phyloP scores from a whole-genome alignment of 2,329 filamentous ascomycete genomes.

The Pseudogymnoascus sp. region DNA sequence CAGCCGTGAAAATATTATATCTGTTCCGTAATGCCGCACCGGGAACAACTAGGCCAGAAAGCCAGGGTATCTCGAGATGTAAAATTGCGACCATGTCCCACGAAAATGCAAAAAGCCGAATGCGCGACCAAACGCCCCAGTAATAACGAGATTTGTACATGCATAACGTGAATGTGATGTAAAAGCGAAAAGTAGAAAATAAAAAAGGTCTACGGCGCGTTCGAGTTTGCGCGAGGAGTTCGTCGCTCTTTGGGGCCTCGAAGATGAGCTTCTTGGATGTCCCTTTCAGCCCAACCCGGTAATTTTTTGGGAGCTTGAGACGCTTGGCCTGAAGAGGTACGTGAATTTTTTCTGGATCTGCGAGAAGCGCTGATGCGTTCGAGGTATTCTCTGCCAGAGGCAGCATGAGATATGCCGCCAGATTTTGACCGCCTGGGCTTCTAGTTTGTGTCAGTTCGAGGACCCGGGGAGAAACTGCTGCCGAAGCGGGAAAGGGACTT shows the following conservation, averaged over 20 bases:
- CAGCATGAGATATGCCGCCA: neutral
- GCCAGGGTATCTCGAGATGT: neutral
- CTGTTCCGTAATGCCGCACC: neutral
- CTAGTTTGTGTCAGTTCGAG: neutral
- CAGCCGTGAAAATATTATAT: neutral
- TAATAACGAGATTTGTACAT: neutral
- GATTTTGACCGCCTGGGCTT: neutral
- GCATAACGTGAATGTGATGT: neutral
- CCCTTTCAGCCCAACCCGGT: neutral
- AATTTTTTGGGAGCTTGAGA: neutral
- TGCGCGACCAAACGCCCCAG: neutral
- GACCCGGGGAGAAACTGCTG: neutral
- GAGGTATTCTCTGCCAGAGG: neutral
- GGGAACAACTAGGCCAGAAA: neutral
- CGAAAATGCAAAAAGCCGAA: neutral
- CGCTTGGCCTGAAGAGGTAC: neutral
- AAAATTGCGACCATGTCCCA: neutral
- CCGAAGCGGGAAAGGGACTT: neutral
- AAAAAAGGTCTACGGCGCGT: neutral
- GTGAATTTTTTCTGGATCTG: neutral
- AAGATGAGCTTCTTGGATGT: conserved; percentile 1
- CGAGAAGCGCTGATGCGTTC: neutral
- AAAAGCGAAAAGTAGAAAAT: neutral
- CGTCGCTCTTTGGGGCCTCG: neutral
- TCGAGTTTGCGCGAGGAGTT: neutral